A percentile compares a stretch with the other conserved stretches of the same genome.
These are phyloP conservation scores for Mytilinidion resinicola DNA, from an alignment of 495 filamentous ascomycete species.

Conservation along the genomic window DNA sequence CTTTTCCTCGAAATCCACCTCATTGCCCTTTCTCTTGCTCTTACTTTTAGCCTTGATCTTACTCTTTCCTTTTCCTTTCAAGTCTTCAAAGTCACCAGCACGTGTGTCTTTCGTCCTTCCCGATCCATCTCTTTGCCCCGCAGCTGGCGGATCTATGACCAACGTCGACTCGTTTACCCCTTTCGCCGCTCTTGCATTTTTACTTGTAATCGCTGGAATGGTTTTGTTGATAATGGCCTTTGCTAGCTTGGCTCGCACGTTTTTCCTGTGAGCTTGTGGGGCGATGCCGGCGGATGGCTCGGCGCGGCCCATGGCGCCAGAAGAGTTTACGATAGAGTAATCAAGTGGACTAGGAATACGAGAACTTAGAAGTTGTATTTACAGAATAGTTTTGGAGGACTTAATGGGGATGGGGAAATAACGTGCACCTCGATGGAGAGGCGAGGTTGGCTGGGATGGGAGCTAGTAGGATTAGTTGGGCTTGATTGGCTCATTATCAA, in stretches of 20 bases:
- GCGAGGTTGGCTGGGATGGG: too few relatives aligned
- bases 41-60: conserved; percentile 14
- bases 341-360: not conserved
- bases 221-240: conserved; percentile 46
- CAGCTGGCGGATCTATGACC: conserved; percentile 36
- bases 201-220: conserved; percentile 45
- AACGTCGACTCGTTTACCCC: conserved; percentile 46
- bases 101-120: not conserved
- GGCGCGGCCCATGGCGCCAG: conserved; percentile 22
- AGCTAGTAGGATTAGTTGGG: too few relatives aligned
- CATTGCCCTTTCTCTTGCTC: conserved; percentile 2
- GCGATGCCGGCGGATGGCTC: conserved; percentile 22
- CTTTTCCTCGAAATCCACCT: not conserved
- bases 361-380: too few relatives aligned
- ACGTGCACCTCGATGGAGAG: too few relatives aligned
- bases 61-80: conserved; percentile 22
- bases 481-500: too few relatives aligned
- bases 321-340: not conserved
- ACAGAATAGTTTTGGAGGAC: too few relatives aligned
- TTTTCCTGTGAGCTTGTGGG: conserved; percentile 20
- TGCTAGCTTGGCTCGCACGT: conserved; percentile 45
- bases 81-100: not conserved
- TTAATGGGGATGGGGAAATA: too few relatives aligned
- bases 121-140: not conserved
- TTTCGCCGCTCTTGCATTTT: conserved; percentile 43